Evolutionary conservation across 179 eudicot species (phyloP).

Genomic region (Silene vulgaris): DNA sequence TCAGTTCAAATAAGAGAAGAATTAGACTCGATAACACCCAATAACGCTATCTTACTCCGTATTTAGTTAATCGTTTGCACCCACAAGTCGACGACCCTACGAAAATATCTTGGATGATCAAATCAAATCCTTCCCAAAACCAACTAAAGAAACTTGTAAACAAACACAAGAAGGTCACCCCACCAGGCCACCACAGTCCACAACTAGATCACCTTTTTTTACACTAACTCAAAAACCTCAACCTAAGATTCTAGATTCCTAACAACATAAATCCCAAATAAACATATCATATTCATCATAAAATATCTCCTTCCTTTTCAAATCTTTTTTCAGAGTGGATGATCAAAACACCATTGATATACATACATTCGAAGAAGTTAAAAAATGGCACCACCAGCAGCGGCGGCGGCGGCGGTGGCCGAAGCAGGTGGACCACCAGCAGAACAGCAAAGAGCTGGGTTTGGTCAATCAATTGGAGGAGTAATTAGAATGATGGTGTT

Average conservation of each 20-base stretch:
- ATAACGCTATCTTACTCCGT: too few relatives aligned
- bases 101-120: too few relatives aligned
- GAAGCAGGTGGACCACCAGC: conserved; percentile 20
- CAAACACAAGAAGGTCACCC: not conserved
- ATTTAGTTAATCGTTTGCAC: too few relatives aligned
- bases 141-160: too few relatives aligned
- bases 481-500: conserved; percentile 69
- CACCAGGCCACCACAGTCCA: not conserved
- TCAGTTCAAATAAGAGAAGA: too few relatives aligned
- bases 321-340: too few relatives aligned
- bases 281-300: not conserved
- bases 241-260: not conserved
- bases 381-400: conserved; percentile 19
- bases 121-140: too few relatives aligned
- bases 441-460: conserved; percentile 40
- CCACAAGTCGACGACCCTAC: too few relatives aligned
- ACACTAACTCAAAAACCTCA: not conserved
- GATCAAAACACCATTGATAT: too few relatives aligned
- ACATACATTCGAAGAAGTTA: too few relatives aligned
- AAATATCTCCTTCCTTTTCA: conserved; percentile 5
- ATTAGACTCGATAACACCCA: too few relatives aligned
- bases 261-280: too few relatives aligned
- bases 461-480: conserved; percentile 60
- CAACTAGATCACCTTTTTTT: not conserved
- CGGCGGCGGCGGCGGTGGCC: not conserved